phyloP scores from a whole-genome alignment of 2,329 filamentous ascomycete species.

The Thelonectria rubi region DNA sequence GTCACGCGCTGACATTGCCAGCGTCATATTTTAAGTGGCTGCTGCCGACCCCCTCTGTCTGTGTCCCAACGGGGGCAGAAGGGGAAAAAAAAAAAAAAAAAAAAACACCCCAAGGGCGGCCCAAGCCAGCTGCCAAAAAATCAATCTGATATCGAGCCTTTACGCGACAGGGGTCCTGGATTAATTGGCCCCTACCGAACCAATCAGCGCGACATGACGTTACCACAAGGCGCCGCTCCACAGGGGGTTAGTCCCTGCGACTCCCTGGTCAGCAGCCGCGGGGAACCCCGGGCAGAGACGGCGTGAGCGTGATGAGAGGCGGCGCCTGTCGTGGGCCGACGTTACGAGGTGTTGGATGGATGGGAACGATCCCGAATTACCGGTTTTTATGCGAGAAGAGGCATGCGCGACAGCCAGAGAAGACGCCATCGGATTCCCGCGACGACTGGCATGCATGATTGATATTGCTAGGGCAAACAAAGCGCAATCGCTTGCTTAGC shows the following conservation, averaged over 20 bases:
- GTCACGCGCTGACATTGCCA: conserved; percentile 39
- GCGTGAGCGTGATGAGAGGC: conserved; percentile 27
- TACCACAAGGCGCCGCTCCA: conserved; percentile 39
- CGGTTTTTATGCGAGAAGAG: conserved; percentile 14
- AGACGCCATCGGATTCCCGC: background rate
- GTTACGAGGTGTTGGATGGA: conserved; percentile 6
- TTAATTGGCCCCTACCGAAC: conserved; percentile 40
- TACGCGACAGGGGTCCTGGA: conserved; percentile 45
- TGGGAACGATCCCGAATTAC: conserved; percentile 5
- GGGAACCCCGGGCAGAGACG: conserved; percentile 36
- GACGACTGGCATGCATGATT: background rate
- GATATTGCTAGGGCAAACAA: background rate
- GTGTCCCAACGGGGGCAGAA: conserved; percentile 11
- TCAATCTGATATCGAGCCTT: conserved; percentile 49
- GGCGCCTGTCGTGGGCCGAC: conserved; percentile 16
- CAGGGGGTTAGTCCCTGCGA: conserved; percentile 32
- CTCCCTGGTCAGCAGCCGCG: conserved; percentile 38
- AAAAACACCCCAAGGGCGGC: conserved; percentile 15
- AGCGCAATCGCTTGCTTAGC: conserved; percentile 6
- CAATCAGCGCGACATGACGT: conserved; percentile 50
- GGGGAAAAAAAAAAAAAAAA: conserved; percentile 7
- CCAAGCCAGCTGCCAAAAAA: conserved; percentile 36
- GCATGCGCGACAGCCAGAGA: background rate
- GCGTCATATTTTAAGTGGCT: conserved; percentile 34
- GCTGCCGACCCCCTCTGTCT: conserved; percentile 25